These are phyloP conservation scores for Botrytis byssoidea DNA, from an alignment of 2,329 filamentous ascomycete genomes.

Conservation along the genomic window DNA sequence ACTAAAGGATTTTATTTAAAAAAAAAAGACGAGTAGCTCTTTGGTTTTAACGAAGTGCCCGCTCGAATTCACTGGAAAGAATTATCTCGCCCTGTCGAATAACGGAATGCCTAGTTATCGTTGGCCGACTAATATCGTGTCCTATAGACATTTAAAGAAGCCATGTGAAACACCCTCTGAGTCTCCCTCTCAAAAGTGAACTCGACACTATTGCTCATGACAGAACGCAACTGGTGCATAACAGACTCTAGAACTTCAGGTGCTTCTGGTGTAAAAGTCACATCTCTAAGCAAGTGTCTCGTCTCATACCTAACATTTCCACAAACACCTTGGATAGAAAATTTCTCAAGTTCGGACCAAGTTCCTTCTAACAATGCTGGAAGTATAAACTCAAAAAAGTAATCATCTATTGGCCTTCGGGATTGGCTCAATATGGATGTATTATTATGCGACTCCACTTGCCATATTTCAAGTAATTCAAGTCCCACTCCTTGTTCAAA, in stretches of 20 bases:
- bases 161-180: neutral
- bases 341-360: neutral
- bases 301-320: neutral
- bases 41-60: neutral
- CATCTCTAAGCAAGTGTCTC: neutral
- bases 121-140: neutral
- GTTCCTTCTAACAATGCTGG: neutral
- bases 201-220: neutral
- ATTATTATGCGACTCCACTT: neutral
- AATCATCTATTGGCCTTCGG: neutral
- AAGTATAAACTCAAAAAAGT: neutral
- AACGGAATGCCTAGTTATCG: too few relatives aligned
- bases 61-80: neutral
- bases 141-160: rapidly evolving
- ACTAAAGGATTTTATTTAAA: neutral
- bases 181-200: neutral
- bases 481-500: neutral
- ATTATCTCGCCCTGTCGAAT: rapidly evolving
- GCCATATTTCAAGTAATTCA: neutral
- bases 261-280: neutral
- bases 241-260: neutral
- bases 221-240: neutral
- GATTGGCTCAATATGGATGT: neutral
- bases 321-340: neutral
- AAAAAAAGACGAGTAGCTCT: neutral